Conservation (phyloP, 164 flowering plant species). For the Kingdonia uniflora region DNA sequence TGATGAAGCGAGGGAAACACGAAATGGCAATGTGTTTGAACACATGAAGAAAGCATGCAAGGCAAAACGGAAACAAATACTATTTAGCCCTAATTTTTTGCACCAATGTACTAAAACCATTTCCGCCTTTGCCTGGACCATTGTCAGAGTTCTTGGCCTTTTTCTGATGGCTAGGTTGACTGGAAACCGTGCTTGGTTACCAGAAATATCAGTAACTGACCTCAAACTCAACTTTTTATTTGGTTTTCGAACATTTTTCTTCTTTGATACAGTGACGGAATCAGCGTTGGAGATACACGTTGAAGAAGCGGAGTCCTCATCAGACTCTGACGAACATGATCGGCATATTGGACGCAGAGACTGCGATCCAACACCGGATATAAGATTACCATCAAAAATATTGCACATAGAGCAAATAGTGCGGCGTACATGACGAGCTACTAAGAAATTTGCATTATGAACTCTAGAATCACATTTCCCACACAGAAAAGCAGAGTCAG, state of each 20-base stretch:
- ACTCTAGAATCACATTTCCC: conserved; percentile 37
- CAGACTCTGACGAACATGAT: conserved; percentile 12
- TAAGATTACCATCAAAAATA: conserved; percentile 5
- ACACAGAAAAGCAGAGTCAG: conserved; percentile 46
- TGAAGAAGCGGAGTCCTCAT: conserved; percentile 1
- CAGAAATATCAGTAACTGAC: conserved; percentile 4
- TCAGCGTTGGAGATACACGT: conserved; percentile 22
- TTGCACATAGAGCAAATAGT: conserved; percentile 30
- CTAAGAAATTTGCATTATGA: conserved; percentile 49
- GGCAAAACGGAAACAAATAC: conserved; percentile 9
- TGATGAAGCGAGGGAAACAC: conserved; percentile 36
- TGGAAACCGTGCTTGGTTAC: background rate
- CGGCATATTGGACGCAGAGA: conserved; percentile 2
- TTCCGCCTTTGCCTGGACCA: conserved; percentile 22
- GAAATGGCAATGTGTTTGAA: conserved; percentile 23
- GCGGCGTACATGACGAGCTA: conserved; percentile 38
- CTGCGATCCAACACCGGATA: conserved; percentile 4
- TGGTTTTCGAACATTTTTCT: background rate
- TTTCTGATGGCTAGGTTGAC: no score
- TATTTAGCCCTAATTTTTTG: conserved; percentile 27
- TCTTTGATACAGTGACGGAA: conserved; percentile 4
- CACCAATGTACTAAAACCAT: conserved; percentile 40
- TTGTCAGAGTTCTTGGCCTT: background rate
- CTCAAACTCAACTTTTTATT: background rate
- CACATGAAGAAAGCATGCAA: conserved; percentile 23